Evolutionary conservation across 345 rosid species (phyloP).

Genomic region (Raphanus raphanistrum): DNA sequence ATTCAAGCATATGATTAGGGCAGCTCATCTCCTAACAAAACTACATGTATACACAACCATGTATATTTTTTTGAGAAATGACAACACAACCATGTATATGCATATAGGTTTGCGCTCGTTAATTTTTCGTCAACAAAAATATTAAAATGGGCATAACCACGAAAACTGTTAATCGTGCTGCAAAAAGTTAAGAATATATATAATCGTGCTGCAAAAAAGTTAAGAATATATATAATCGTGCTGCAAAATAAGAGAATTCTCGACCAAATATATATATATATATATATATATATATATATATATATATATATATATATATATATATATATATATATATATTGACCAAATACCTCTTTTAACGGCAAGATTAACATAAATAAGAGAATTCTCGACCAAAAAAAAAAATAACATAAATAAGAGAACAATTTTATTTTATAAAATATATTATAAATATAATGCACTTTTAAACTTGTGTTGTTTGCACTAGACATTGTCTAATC

Average conservation of each 20-base stretch:
- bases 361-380: no score
- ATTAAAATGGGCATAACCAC: neutral
- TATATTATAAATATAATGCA: neutral
- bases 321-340: neutral
- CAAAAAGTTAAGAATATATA: no score
- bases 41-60: neutral
- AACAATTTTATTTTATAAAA: neutral
- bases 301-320: no score
- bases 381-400: no score
- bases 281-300: no score
- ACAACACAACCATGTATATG: neutral
- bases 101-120: neutral
- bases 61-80: no score
- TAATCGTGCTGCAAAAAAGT: neutral
- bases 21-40: conserved; percentile 30
- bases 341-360: no score
- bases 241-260: no score
- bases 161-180: neutral
- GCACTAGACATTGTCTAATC: neutral
- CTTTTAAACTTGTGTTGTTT: neutral
- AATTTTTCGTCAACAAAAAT: neutral
- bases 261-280: no score
- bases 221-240: neutral
- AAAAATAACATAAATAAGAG: no score
- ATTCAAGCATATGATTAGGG: conserved; percentile 34